phyloP scores from a whole-genome alignment of 495 filamentous ascomycete species.

The Penicillium atrosanguineum region DNA sequence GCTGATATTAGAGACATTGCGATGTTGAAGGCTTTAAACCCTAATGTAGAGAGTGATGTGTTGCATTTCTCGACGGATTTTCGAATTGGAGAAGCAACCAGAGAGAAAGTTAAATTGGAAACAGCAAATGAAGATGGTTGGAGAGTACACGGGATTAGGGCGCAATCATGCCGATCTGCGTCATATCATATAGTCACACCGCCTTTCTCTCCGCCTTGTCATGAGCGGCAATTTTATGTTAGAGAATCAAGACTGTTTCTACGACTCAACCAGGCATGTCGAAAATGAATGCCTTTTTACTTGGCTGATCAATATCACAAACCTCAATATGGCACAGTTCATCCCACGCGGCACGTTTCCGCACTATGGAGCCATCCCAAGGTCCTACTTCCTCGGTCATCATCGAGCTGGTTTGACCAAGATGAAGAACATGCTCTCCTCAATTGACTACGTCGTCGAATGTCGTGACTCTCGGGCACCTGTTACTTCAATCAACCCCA shows the following conservation, averaged over 20 bases:
- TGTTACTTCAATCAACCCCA: constrained; percentile 81
- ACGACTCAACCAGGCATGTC: background rate
- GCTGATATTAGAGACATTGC: constrained; percentile 38
- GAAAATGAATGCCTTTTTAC: constrained; percentile 11
- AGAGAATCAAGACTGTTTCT: background rate
- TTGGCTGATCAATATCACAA: background rate
- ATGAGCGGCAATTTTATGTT: constrained; percentile 14
- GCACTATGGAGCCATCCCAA: constrained; percentile 65
- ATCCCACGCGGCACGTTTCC: constrained; percentile 71
- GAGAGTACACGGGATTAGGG: background rate
- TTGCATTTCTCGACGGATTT: too few relatives aligned
- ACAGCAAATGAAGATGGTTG: background rate
- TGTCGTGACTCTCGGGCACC: constrained; percentile 93
- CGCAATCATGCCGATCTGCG: background rate
- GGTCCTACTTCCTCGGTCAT: constrained; percentile 97
- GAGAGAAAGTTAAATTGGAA: background rate
- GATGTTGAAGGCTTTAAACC: too few relatives aligned
- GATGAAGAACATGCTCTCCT: constrained; percentile 80
- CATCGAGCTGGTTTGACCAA: constrained; percentile 77
- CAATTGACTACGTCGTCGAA: constrained; percentile 87
- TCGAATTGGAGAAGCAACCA: background rate
- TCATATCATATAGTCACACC: constrained; percentile 3
- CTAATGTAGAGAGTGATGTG: background rate
- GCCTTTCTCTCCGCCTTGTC: constrained; percentile 7
- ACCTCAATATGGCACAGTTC: constrained; percentile 49